Conservation (phyloP, 2,329 filamentous ascomycete genomes). For the Aspergillus versicolor region DNA sequence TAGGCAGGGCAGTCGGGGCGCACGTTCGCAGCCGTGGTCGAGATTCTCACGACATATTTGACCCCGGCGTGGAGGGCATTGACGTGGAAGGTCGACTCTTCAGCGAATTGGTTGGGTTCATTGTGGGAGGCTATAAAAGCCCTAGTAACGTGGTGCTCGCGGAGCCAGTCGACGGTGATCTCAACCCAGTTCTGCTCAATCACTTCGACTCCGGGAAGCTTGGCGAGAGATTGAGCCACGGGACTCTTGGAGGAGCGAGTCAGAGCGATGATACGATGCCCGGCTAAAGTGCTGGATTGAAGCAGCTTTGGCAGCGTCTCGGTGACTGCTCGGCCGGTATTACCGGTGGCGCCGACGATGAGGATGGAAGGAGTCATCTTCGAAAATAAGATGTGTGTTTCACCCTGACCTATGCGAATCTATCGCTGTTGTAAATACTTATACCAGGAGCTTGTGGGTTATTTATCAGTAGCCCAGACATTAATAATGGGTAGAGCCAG, state of each 20-base stretch:
- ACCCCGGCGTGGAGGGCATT: constrained; percentile 38
- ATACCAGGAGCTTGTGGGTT: too few relatives aligned
- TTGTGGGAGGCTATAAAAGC: constrained; percentile 44
- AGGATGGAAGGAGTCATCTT: constrained; percentile 8
- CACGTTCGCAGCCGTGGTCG: constrained; percentile 39
- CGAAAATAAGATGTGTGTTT: too few relatives aligned
- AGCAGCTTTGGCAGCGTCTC: constrained; percentile 25
- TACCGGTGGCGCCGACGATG: constrained; percentile 40
- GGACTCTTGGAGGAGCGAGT: constrained; percentile 29
- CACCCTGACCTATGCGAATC: too few relatives aligned
- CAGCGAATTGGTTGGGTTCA: constrained; percentile 39
- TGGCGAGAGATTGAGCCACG: constrained; percentile 26
- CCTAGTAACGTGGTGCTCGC: constrained; percentile 32
- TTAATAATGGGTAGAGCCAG: too few relatives aligned
- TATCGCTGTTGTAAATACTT: too few relatives aligned
- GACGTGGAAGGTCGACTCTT: constrained; percentile 41
- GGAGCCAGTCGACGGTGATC: constrained; percentile 43
- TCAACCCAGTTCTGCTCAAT: constrained; percentile 38
- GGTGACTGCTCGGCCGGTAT: constrained; percentile 33
- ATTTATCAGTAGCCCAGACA: too few relatives aligned
- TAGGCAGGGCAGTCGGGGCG: constrained; percentile 35
- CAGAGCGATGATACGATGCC: constrained; percentile 30
- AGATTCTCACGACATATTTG: constrained; percentile 46
- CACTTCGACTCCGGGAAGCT: constrained; percentile 35
- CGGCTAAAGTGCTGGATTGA: constrained; percentile 17